Conservation (phyloP, 441 rosid species). For the Erodium moschatum region DNA sequence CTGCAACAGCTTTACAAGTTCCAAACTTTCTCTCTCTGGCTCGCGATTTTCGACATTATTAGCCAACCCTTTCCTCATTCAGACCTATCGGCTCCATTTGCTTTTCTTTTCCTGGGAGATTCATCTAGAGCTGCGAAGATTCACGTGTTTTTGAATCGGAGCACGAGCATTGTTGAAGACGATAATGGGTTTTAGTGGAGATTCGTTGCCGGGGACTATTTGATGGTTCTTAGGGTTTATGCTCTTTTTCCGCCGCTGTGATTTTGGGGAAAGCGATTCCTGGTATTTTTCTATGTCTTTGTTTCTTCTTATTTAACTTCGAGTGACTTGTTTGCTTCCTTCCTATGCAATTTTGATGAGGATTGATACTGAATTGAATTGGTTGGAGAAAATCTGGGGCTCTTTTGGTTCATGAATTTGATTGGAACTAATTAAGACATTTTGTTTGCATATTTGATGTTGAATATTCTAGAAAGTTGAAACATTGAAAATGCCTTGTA, state of each 20-base stretch:
- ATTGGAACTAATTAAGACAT: neutral
- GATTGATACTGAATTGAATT: neutral
- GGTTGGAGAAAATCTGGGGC: neutral
- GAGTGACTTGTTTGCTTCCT: no score
- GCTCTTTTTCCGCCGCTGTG: neutral
- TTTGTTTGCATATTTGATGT: neutral
- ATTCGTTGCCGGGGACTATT: no score
- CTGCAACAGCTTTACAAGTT: slow-evolving; percentile 24
- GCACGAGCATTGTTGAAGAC: slow-evolving; percentile 26
- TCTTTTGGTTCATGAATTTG: neutral
- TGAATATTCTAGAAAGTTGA: no score
- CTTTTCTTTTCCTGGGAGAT: slow-evolving; percentile 12
- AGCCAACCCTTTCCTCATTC: slow-evolving; percentile 10
- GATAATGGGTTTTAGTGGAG: slow-evolving; percentile 9
- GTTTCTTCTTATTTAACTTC: no score
- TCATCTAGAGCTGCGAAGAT: slow-evolving; percentile 19
- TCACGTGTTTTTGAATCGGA: no score
- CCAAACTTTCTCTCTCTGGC: slow-evolving; percentile 20
- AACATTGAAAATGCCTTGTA: no score
- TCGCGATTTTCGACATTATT: slow-evolving; percentile 18
- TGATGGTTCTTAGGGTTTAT: slow-evolving; percentile 16
- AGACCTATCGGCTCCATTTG: neutral
- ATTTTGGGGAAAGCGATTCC: neutral
- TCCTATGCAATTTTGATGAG: neutral
- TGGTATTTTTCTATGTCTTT: neutral